Evolutionary conservation across 2,329 filamentous ascomycete genomes (phyloP), one percentile per base, ranked within the genome.

Genomic region (Epichloe baconii): DNA sequence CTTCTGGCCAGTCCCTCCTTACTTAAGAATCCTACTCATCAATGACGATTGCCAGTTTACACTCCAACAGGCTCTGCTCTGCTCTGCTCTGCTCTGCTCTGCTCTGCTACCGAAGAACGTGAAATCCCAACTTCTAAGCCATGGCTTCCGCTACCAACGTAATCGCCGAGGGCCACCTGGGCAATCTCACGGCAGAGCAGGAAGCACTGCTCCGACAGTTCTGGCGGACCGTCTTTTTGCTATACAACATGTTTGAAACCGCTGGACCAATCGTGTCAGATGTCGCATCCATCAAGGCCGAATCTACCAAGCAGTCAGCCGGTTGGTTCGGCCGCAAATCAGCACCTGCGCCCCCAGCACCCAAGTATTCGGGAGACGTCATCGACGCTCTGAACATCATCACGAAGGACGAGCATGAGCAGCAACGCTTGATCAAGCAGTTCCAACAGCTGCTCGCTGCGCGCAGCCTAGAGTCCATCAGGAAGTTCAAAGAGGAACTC

Each of bases 131-230:
- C 26, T 31, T 31, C 12, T 11, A 45, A 11, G 34, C 3, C 34
- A 47, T 47, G 45, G 26, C 47, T 11, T 17, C 47, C 34, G 21
- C 23, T 38, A 31, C 49, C 49, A 26, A 35, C 36, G 43, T 17
- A 17, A 41, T 47, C 3, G 43, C 35, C 21, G 15, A 6, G 37
- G 49, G 49, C 21, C 49, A 50, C 12, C 49, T 46, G 21, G 49
- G 49, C 21, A 50, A 50, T 43, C 43, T 50, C 35, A 41, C 49
- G n/a, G 8, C 35, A 23, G 49, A 40, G 3, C 49, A 50, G 15
- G 43, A 50, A 21, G 43, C 36, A n/a, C 5, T 23, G 2, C 49
- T 50, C 7, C 49, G 49, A 17, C 11, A 43, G 26, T 36, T 48
- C 5, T 48, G 47, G 47, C 47, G 36, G 37, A 48, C 38, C 5